Percentiles rank a stretch among this genome's conserved stretches.
Evolutionary conservation across 768 basidiomycete genomes (phyloP).

Genomic region (Macrolepiota fuliginosa): DNA sequence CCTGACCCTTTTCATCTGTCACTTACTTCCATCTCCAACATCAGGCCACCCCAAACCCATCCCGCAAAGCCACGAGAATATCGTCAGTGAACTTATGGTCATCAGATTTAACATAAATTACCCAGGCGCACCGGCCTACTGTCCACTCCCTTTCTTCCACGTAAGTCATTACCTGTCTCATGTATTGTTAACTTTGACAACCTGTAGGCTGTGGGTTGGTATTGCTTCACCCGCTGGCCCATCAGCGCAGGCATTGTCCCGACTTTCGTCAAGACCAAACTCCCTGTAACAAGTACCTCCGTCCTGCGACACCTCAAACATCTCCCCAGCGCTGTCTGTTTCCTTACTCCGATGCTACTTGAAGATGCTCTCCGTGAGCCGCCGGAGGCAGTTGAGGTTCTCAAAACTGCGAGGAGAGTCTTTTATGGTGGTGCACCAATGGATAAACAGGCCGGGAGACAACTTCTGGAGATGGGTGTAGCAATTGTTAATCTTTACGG

Average conservation of each 20-base stretch:
- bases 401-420: conserved; percentile 9
- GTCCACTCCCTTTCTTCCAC: conserved; percentile 21
- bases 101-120: conserved; percentile 3
- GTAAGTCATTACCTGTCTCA: conserved; percentile 7
- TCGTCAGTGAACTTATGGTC: conserved; percentile 8
- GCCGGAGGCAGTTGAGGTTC: background rate
- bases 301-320: conserved; percentile 16
- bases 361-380: conserved; percentile 17
- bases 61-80: conserved; percentile 14
- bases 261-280: conserved; percentile 11
- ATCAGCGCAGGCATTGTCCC: conserved; percentile 9
- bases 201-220: conserved; percentile 15
- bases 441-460: conserved; percentile 11
- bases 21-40: no score
- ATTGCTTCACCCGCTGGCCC: conserved; percentile 14
- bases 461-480: conserved; percentile 8
- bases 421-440: conserved; percentile 18
- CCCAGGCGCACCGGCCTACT: conserved; percentile 15
- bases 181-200: no score
- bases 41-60: conserved; percentile 23
- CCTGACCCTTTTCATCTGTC: no score
- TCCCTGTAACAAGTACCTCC: conserved; percentile 14
- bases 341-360: conserved; percentile 17
- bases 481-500: conserved; percentile 8
- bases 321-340: conserved; percentile 10